Evolutionary conservation across 768 basidiomycete species (phyloP).

Genomic region (Tricholoma furcatifolium): DNA sequence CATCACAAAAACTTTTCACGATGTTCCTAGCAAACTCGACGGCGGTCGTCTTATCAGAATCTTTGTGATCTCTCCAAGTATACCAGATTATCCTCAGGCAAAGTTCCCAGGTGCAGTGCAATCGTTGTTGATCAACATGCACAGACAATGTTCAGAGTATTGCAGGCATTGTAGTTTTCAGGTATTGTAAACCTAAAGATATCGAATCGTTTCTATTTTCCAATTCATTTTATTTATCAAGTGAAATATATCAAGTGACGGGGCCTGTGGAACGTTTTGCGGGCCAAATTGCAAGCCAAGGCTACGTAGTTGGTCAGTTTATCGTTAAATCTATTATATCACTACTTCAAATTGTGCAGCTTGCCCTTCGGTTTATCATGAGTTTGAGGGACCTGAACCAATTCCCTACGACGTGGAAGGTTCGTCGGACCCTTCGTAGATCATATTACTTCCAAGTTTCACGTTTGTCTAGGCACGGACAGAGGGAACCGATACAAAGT

Average conservation of each 20-base stretch:
- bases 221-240: constrained; percentile 24
- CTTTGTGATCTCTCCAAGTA: constrained; percentile 75
- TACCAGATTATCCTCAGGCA: constrained; percentile 84
- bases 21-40: constrained; percentile 68
- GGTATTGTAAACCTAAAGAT: constrained; percentile 36
- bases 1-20: constrained; percentile 75
- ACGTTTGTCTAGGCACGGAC: constrained; percentile 60
- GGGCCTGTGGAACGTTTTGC: constrained; percentile 94
- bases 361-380: constrained; percentile 86
- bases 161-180: constrained; percentile 82
- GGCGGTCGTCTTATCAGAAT: constrained; percentile 69
- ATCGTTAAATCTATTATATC: neutral
- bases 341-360: constrained; percentile 38
- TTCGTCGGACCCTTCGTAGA: constrained; percentile 19
- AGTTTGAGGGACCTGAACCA: constrained; percentile 86
- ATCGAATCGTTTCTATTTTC: neutral
- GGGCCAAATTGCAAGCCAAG: constrained; percentile 84
- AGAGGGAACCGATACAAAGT: constrained; percentile 92
- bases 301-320: constrained; percentile 73
- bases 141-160: neutral
- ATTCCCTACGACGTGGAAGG: constrained; percentile 89
- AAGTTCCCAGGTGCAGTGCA: constrained; percentile 74
- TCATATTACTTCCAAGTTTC: neutral
- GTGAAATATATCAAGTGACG: constrained; percentile 97
- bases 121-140: neutral